A percentile compares a stretch with the other conserved stretches of the same genome.
phyloP scores from a whole-genome alignment of 2,329 filamentous ascomycete genomes.

The Ceratocystis albifundus region DNA sequence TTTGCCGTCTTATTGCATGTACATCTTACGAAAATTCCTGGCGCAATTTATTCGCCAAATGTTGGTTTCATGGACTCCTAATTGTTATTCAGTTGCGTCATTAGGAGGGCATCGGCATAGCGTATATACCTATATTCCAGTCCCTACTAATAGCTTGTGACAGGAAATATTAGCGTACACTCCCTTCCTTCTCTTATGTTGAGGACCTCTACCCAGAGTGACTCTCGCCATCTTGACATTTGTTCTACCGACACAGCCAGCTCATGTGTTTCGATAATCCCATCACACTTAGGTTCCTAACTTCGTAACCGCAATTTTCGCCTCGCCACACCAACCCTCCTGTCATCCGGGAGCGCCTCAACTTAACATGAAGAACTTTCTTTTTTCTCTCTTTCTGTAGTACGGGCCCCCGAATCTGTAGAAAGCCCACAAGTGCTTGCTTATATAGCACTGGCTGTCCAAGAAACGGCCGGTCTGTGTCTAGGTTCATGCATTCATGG shows the following conservation, averaged over 20 bases:
- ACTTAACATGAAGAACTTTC: background rate
- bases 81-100: background rate
- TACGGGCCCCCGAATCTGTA: background rate
- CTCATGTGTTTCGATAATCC: background rate
- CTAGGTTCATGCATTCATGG: no score
- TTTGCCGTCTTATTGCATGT: no score
- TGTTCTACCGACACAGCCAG: background rate
- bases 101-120: background rate
- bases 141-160: no score
- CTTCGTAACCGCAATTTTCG: background rate
- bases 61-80: no score
- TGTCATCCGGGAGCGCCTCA: background rate
- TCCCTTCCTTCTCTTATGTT: background rate
- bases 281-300: background rate
- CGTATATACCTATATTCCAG: no score
- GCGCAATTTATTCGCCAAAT: no score
- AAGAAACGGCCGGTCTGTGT: no score
- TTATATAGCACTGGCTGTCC: no score
- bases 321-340: background rate
- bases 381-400: background rate
- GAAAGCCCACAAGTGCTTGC: background rate
- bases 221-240: background rate
- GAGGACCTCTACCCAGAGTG: background rate
- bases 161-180: background rate
- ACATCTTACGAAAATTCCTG: no score